These are phyloP conservation scores for Tricholoma furcatifolium DNA, from an alignment of 768 basidiomycete species.

Conservation along the genomic window DNA sequence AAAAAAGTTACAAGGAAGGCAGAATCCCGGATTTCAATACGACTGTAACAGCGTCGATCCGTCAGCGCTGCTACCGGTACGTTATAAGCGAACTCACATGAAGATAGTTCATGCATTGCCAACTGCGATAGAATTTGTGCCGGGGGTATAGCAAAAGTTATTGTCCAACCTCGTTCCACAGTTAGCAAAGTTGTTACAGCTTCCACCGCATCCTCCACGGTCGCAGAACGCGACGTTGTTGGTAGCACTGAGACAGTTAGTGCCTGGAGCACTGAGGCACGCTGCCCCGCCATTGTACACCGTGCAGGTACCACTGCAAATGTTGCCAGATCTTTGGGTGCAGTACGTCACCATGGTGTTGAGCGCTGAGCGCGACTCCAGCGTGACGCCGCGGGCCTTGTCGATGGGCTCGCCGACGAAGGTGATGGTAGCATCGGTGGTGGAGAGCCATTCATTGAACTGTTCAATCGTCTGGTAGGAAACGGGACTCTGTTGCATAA, in stretches of 20 bases:
- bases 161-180: slow-evolving; percentile 25
- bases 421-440: slow-evolving; percentile 1
- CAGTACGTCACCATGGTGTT: slow-evolving; percentile 29
- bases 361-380: slow-evolving; percentile 15
- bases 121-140: slow-evolving; percentile 23
- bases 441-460: slow-evolving; percentile 7
- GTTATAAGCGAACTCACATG: too few species aligned
- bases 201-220: slow-evolving; percentile 19
- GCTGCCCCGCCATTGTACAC: slow-evolving; percentile 26
- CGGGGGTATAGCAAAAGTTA: slow-evolving; percentile 29
- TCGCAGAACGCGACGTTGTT: slow-evolving; percentile 29
- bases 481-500: neutral
- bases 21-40: too few species aligned
- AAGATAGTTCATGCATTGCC: neutral
- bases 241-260: slow-evolving; percentile 31
- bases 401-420: slow-evolving; percentile 16
- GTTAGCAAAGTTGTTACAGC: slow-evolving; percentile 20
- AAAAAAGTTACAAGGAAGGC: too few species aligned
- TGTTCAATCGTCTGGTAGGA: neutral
- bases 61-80: too few species aligned
- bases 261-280: slow-evolving; percentile 27
- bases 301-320: slow-evolving; percentile 31
- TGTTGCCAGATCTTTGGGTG: slow-evolving; percentile 12
- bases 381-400: slow-evolving; percentile 13
- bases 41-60: too few species aligned